These are phyloP conservation scores for Hyphodiscus sp. DNA, from an alignment of 2,329 filamentous ascomycete species.

Conservation along the genomic window DNA sequence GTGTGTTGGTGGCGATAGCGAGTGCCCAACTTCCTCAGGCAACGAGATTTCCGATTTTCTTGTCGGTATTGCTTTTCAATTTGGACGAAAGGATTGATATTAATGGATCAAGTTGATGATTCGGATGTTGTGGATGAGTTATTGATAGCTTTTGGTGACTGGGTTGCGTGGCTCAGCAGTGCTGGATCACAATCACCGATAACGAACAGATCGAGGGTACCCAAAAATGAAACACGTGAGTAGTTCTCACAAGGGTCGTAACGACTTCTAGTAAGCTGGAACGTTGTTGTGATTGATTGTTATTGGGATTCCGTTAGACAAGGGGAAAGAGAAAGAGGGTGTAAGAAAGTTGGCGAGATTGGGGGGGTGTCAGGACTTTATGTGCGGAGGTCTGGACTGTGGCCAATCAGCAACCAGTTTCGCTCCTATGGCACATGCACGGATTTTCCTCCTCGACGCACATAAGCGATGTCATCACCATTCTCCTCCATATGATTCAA, in stretches of 20 bases:
- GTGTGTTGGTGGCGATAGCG: neutral
- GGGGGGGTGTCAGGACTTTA: constrained; percentile 25
- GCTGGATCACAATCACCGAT: constrained; percentile 17
- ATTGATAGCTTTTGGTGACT: constrained; percentile 19
- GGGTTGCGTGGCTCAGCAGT: constrained; percentile 20
- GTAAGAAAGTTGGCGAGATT: constrained; percentile 23
- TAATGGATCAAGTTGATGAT: constrained; percentile 19
- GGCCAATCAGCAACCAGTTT: constrained; percentile 14
- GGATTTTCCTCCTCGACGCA: constrained; percentile 4
- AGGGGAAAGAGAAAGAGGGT: constrained; percentile 18
- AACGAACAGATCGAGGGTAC: constrained; percentile 28
- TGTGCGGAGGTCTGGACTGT: constrained; percentile 12
- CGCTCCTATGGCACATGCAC: neutral
- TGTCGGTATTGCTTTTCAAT: constrained; percentile 6
- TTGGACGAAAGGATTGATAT: constrained; percentile 11
- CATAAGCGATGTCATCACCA: constrained; percentile 18
- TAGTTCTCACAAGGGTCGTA: constrained; percentile 18
- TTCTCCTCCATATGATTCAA: constrained; percentile 1
- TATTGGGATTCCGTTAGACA: constrained; percentile 12
- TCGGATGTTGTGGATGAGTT: constrained; percentile 10
- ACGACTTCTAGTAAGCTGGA: constrained; percentile 18
- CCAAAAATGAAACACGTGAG: constrained; percentile 21
- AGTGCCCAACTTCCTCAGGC: neutral
- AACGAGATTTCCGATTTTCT: neutral
- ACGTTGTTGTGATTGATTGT: constrained; percentile 19